Base-by-base conservation (phyloP, 495 filamentous ascomycete species). In the Massariosphaeria phaeospora region DNA sequence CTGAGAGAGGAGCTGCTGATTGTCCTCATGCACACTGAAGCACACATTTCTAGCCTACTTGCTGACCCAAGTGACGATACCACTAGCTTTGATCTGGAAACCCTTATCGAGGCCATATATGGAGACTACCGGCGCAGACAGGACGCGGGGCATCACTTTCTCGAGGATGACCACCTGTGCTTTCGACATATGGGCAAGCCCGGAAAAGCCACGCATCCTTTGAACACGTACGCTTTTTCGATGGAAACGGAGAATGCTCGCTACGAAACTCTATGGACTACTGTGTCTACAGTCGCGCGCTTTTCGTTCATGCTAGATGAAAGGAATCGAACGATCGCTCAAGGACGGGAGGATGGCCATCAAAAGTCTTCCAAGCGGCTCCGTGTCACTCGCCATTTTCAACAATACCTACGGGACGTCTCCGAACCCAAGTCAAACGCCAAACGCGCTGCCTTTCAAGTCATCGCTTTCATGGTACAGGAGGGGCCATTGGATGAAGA, bases 1-100 rank as follows among this genome's bases (percentile, higher is more conserved):
- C 63, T 84, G 31, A 82, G 82, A 51, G 88, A 91, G 60, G 83
- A 89, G 57, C 76, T 91, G 62, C 72, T 84, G 31, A 81, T 83
- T 52, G 79, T 81, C n/a, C 70, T 94, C 30, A 83, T 88, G 55
- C 74, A 82, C 40, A 75, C 83, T 13, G 76, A 83, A 48, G 70
- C 79, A 12, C 77, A 86, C 57, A 66, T 89, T 26, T 72, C 80
- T 29, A 68, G 61, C 11, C 54, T 74, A 23, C 58, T 79, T 15
- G 27, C 31, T 18, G 21, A 48, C 20, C 13, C 34, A 1, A 61
- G 62, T 26, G 48, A 68, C 21, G 53, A 64, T 40, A 40, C 69
- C 21, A 31, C 51, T 31, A 46, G 60, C 65, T 47, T 44, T 62
- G 62, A 67, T 69, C 33, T 67, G 70, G 31, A 65, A 51, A 34